Evolutionary conservation across 495 filamentous ascomycete genomes (phyloP), one percentile per base, ranked within the genome.

Genomic region (Penicillium cosmopolitanum): DNA sequence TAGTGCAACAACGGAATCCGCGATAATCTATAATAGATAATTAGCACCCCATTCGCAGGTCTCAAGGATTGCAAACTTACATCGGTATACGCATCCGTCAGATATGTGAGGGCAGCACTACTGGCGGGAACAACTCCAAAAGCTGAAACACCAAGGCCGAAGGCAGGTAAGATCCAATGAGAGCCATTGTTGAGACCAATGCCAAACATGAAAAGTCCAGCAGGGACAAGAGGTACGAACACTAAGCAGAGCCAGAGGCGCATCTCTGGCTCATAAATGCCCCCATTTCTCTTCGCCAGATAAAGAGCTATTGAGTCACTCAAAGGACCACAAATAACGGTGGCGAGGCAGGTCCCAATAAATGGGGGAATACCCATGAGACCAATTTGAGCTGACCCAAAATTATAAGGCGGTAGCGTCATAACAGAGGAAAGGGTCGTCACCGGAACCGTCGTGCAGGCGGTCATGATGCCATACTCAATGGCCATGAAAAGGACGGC

Each of bases 181-280:
- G 54, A 46, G 3, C 70, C 68, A 13, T 76, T 65, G 12, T 66
- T 61, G 1, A 74, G 43, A 0, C 67, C 68, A 58, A 74, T 65
- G 2, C 73, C 74, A 58, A 70, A 77, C 58, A 75, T 61, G 40
- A 75, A 66, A 1, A 68, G 40, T 7, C 72, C 74, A 6, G 65
- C 64, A 6, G 68, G 63, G 25, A 71, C 61, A 15, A 70, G 60
- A 3, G 67, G 66, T 0, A 63, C 53, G 33, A 70, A 72, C 4
- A 66, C 56, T 21, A 66, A 13, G 9, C 55, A 51, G 1, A 66
- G 50, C 66, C 67, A 75, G 13, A 76, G 66, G 15, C 74, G 68
- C 57, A 69, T 71, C 51, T 78, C 76, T 6, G 73, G 65, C 50
- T 80, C 76, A 42, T 66, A 70, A 25, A 78, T 58, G 9, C 73